These are phyloP conservation scores for Cladosporium sp. DNA, from an alignment of 2,329 filamentous ascomycete genomes.

Conservation along the genomic window DNA sequence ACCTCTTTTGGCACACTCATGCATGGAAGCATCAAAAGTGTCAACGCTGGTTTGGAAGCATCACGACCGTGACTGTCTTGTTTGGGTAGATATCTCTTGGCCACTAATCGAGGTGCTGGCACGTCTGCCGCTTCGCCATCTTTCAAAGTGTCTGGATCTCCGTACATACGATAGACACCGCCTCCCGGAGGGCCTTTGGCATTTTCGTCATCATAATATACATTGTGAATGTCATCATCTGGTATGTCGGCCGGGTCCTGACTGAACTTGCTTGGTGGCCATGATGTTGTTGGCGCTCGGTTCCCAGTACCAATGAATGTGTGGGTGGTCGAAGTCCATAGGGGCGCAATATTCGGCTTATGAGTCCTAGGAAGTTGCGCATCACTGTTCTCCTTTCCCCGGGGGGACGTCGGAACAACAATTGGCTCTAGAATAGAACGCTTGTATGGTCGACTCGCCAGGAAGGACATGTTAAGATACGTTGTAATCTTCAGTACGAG, in stretches of 20 bases:
- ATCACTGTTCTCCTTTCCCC: no score
- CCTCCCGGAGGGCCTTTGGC: not conserved
- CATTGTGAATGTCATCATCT: not conserved
- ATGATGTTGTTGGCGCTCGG: not conserved
- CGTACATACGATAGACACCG: not conserved
- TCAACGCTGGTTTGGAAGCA: not conserved
- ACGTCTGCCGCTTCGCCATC: not conserved
- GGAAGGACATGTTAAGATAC: no score
- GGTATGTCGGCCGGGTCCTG: not conserved
- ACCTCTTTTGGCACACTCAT: not conserved
- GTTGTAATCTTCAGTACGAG: no score
- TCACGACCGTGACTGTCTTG: not conserved
- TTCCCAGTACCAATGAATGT: not conserved
- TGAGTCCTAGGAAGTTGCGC: not conserved
- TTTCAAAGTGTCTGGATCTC: not conserved
- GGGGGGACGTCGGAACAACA: no score
- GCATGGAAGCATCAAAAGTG: not conserved
- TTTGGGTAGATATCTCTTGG: not conserved
- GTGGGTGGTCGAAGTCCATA: not conserved
- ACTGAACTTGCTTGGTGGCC: not conserved
- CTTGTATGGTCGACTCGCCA: no score
- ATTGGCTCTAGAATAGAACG: no score
- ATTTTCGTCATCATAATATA: not conserved
- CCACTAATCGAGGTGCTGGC: not conserved
- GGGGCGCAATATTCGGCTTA: no score